These are phyloP conservation scores for Blastocystis sp. DNA, from an alignment of 352 stramenopile genomes.

Conservation along the genomic window DNA sequence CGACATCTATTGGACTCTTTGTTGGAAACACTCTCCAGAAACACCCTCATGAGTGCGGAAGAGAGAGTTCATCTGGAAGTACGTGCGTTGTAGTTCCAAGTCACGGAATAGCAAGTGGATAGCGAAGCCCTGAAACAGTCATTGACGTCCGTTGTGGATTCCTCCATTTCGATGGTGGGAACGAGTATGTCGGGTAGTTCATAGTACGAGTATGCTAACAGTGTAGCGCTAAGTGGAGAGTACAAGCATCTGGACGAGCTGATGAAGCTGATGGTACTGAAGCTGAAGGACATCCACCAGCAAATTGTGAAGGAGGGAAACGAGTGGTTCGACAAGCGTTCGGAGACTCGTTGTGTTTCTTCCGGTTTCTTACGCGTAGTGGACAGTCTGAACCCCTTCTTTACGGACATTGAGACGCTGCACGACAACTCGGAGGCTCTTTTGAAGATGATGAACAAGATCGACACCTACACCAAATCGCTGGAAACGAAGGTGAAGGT, in stretches of 20 bases:
- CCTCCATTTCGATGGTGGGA: constrained; percentile 1
- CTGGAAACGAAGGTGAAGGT: constrained; percentile 26
- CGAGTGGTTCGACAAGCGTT: constrained; percentile 14
- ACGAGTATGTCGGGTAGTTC: constrained; percentile 7
- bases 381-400: constrained; percentile 27
- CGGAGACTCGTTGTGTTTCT: constrained; percentile 15
- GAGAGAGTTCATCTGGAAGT: constrained; percentile 1
- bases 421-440: constrained; percentile 33
- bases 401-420: constrained; percentile 7
- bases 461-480: constrained; percentile 23
- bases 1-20: constrained; percentile 44
- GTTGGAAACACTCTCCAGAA: background rate
- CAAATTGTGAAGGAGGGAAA: constrained; percentile 16
- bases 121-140: background rate
- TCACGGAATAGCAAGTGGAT: background rate
- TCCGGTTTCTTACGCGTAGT: constrained; percentile 8
- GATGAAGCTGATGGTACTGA: constrained; percentile 44
- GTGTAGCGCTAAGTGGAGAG: constrained; percentile 26
- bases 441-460: constrained; percentile 23
- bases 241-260: constrained; percentile 52
- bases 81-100: background rate
- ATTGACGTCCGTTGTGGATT: constrained; percentile 36
- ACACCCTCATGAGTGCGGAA: constrained; percentile 17
- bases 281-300: constrained; percentile 49
- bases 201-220: background rate